Evolutionary conservation across 2,329 filamentous ascomycete species (phyloP), one percentile per base, ranked within the genome.

Genomic region (Thelonectria blattea): DNA sequence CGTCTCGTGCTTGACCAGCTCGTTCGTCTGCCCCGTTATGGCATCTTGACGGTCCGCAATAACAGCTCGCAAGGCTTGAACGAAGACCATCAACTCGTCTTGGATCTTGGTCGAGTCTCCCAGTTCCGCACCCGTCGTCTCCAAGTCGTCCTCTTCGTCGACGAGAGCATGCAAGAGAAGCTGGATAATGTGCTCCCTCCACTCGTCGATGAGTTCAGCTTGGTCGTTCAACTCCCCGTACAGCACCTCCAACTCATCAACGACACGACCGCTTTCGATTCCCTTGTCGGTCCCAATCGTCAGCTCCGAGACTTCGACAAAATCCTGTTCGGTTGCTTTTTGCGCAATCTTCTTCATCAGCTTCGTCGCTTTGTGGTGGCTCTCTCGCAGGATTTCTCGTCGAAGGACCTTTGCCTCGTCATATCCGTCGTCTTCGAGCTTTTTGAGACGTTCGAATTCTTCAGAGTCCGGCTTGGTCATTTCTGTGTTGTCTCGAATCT

Each of bases 81-180:
- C 90, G 71, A 96, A 96, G 7, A 91, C 91, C 75, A 94, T 91
- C 43, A 97, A 85, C 72, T 96, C 88, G 62, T 97, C 94, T 76
- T 98, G 94, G 47, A 89, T 85, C 73, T 91, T 91, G 0, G 93
- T 92, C 0, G 94, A 96, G 32, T 91, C 86, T 66, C 92, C 91
- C 64, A 97, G 95, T 73, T 98, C 95, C 60, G 97, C 90, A 22
- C 95, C 95, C 11, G 92, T 94, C 2, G 88, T 84, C 59, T 96
- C 92, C 10, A 84, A 76, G 15, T 80, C 80, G 1, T 87, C 87
- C 42, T 96, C 92, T 70, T 95, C 88, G 67, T 98, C 95, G 17
- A 98, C 87, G 2, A 98, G 81, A 0, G 91, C 87, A 61, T 88
- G 84, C 11, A 91, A 78, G 10, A 97, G 81, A 18, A 94, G 84